A percentile compares a stretch with the other conserved stretches of the same genome.
These are phyloP conservation scores for Aspergillus bombycis DNA, from an alignment of 2,329 filamentous ascomycete genomes.

Conservation along the genomic window DNA sequence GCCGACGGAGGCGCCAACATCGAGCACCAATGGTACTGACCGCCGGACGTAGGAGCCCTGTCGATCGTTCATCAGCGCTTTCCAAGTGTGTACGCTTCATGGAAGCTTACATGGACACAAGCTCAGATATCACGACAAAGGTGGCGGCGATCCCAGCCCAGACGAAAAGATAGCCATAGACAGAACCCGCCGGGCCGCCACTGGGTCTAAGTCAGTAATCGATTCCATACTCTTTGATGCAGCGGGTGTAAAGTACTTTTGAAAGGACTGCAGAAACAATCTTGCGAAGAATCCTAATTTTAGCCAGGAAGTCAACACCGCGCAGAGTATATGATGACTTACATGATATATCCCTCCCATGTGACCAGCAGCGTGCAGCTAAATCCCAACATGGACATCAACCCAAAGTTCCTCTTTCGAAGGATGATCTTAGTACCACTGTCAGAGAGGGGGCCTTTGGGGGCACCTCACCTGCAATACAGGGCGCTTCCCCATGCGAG, in stretches of 20 bases:
- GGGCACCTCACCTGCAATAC: conserved; percentile 44
- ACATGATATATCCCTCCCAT: conserved; percentile 46
- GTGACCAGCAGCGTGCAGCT: conserved; percentile 44
- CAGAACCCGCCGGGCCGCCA: conserved; percentile 36
- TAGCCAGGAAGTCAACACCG: background rate
- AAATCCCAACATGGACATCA: conserved; percentile 46
- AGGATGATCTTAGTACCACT: background rate
- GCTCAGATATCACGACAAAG: conserved; percentile 34
- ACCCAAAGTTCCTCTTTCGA: conserved; percentile 43
- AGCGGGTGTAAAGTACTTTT: conserved; percentile 20
- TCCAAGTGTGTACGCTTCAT: background rate
- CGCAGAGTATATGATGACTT: background rate
- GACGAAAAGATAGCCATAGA: conserved; percentile 39
- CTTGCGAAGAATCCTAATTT: conserved; percentile 5
- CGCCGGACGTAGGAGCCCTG: conserved; percentile 39
- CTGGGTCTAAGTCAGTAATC: conserved; percentile 13
- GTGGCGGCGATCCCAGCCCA: conserved; percentile 33
- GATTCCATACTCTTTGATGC: background rate
- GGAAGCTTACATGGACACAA: conserved; percentile 36
- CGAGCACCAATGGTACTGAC: conserved; percentile 47
- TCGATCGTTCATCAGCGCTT: background rate
- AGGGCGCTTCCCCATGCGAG: conserved; percentile 56
- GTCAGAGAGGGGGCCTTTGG: background rate
- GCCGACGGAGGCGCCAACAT: conserved; percentile 42
- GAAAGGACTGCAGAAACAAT: conserved; percentile 23